phyloP scores from a whole-genome alignment of 169 alveolate species.

The Babesia caballi region DNA sequence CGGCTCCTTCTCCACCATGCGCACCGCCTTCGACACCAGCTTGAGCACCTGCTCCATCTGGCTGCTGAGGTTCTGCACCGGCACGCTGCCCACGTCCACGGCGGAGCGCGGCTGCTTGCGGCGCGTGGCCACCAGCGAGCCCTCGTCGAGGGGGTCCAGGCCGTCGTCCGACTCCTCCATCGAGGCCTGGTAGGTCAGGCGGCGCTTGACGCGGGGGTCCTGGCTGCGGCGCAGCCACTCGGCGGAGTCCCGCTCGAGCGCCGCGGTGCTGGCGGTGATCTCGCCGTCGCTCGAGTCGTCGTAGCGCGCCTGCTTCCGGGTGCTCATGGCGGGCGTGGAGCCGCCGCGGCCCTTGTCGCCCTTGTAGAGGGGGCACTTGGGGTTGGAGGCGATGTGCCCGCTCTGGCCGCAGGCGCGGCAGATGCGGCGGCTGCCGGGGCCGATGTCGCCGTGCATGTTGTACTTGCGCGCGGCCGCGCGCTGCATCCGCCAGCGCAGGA shows the following conservation, averaged over 20 bases:
- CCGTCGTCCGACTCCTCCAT: conserved; percentile 35
- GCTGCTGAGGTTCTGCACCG: conserved; percentile 3
- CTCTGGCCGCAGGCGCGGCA: conserved; percentile 84
- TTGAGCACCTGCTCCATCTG: conserved; percentile 33
- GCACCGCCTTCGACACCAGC: conserved; percentile 42
- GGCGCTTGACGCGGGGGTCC: conserved; percentile 28
- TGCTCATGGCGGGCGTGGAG: neutral
- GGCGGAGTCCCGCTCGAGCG: conserved; percentile 36
- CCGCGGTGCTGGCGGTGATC: conserved; percentile 39
- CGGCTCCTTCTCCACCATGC: conserved; percentile 57
- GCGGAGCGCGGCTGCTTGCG: conserved; percentile 3
- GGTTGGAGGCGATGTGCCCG: conserved; percentile 86
- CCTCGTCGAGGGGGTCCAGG: conserved; percentile 25
- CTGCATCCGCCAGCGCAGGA: conserved; percentile 76
- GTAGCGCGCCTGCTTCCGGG: conserved; percentile 5
- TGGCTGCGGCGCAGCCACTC: conserved; percentile 35
- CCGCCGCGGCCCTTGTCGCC: conserved; percentile 55
- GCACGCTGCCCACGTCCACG: neutral
- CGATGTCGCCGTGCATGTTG: conserved; percentile 11
- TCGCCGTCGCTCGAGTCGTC: conserved; percentile 57
- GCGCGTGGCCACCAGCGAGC: neutral
- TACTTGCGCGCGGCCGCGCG: conserved; percentile 62
- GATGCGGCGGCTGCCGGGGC: conserved; percentile 62
- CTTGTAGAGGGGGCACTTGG: conserved; percentile 73
- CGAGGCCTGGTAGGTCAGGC: conserved; percentile 13